These are phyloP conservation scores for Craterostigma plantagineum DNA, from an alignment of 257 asterid species.

Conservation along the genomic window DNA sequence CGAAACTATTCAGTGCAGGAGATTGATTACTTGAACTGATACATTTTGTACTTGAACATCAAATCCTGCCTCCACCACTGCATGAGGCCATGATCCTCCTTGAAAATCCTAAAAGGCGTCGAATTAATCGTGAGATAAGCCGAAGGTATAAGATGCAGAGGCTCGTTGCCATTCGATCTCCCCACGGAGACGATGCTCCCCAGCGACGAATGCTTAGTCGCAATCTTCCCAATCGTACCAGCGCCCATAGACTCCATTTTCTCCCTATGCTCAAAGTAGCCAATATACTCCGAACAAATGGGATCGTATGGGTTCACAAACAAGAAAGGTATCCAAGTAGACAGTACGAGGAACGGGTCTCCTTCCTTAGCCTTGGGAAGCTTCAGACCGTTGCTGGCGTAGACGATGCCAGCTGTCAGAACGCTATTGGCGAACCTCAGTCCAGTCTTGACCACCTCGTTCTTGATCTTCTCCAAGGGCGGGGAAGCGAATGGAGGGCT, in stretches of 20 bases:
- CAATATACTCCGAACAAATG: conserved; percentile 60
- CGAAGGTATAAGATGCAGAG: conserved; percentile 78
- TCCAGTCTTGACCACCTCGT: conserved; percentile 51
- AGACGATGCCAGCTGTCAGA: conserved; percentile 68
- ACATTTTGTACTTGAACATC: conserved; percentile 26
- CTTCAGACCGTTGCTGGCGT: conserved; percentile 22
- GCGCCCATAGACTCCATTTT: conserved; percentile 68
- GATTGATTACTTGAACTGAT: conserved; percentile 14
- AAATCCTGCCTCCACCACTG: conserved; percentile 83
- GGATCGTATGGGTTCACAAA: conserved; percentile 57
- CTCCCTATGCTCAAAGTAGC: conserved; percentile 69
- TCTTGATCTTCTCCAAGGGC: conserved; percentile 65
- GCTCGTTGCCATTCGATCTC: conserved; percentile 52
- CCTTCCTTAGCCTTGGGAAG: conserved; percentile 8
- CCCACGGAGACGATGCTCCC: conserved; percentile 44
- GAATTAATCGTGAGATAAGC: conserved; percentile 41
- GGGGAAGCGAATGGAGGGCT: conserved; percentile 78
- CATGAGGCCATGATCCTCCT: conserved; percentile 81
- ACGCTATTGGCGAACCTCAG: conserved; percentile 61
- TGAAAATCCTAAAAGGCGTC: conserved; percentile 27
- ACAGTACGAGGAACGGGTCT: conserved; percentile 29
- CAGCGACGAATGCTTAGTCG: conserved; percentile 65
- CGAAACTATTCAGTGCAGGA: conserved; percentile 1
- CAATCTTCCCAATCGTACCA: conserved; percentile 50
- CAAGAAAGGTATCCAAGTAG: conserved; percentile 50